These are phyloP conservation scores for Fusarium austroafricanum DNA, from an alignment of 2,329 filamentous ascomycete genomes.

Conservation along the genomic window DNA sequence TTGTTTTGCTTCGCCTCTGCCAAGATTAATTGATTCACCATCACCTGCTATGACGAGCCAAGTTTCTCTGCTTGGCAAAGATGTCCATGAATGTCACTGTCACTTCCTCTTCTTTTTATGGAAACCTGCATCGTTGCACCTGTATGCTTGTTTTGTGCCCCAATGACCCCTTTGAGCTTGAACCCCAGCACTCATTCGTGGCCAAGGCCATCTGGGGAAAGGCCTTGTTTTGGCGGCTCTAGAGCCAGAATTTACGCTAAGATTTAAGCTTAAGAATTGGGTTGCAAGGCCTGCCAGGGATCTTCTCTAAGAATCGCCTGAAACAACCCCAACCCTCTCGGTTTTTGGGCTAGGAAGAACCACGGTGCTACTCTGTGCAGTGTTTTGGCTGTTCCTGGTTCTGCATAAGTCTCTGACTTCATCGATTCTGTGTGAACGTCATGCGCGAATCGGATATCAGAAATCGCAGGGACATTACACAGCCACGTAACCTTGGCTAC, in stretches of 20 bases:
- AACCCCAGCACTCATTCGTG: neutral
- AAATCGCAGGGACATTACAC: slow-evolving; percentile 12
- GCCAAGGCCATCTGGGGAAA: neutral
- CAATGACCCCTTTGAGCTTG: slow-evolving; percentile 9
- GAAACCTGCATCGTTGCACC: slow-evolving; percentile 9
- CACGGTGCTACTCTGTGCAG: neutral
- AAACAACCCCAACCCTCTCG: slow-evolving; percentile 18
- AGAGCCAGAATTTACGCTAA: slow-evolving; percentile 28
- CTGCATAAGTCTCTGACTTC: slow-evolving; percentile 1
- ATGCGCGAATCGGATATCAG: slow-evolving; percentile 8
- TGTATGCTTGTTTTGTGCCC: slow-evolving; percentile 13
- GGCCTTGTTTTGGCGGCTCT: slow-evolving; percentile 27
- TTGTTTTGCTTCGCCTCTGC: slow-evolving; percentile 34
- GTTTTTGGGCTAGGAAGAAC: neutral
- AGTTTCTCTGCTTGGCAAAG: slow-evolving; percentile 22
- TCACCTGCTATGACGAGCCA: slow-evolving; percentile 36
- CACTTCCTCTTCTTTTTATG: slow-evolving; percentile 12
- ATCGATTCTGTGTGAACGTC: slow-evolving; percentile 4
- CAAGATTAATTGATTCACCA: slow-evolving; percentile 20
- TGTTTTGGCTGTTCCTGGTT: neutral
- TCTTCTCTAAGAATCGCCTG: slow-evolving; percentile 10
- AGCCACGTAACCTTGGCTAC: slow-evolving; percentile 29
- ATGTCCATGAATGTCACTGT: slow-evolving; percentile 27
- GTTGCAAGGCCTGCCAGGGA: slow-evolving; percentile 23
- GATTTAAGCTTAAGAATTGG: slow-evolving; percentile 39